Evolutionary conservation across 108 stramenopile species (phyloP).

Genomic region (Nannochloropsis gaditana): DNA sequence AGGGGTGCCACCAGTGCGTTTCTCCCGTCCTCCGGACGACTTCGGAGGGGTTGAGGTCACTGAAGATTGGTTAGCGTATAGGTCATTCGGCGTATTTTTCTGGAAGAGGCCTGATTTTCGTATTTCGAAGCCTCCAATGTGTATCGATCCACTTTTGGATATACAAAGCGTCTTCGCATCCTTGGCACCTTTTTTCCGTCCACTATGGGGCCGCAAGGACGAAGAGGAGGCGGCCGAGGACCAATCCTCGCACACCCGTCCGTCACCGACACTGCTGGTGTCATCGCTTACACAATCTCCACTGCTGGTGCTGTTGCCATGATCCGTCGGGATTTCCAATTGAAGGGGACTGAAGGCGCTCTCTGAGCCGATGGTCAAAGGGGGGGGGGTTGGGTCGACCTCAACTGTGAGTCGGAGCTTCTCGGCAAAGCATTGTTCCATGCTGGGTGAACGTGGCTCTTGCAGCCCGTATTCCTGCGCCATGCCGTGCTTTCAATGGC

Average conservation of each 20-base stretch:
- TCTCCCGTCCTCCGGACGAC: not conserved
- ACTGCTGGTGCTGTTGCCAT: not conserved
- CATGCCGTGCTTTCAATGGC: too few species aligned
- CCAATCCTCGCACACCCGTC: not conserved
- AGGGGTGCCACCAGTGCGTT: not conserved
- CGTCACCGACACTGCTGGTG: not conserved
- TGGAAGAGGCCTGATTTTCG: not conserved
- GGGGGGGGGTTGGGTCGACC: conserved; percentile 2
- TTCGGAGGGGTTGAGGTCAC: not conserved
- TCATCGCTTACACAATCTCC: not conserved
- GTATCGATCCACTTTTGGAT: not conserved
- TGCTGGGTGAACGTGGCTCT: not conserved
- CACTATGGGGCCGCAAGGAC: not conserved
- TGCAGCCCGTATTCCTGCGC: too few species aligned
- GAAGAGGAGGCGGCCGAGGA: not conserved
- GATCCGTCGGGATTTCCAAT: not conserved
- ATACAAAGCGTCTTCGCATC: not conserved
- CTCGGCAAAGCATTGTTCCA: not conserved
- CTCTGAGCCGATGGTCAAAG: conserved; percentile 10
- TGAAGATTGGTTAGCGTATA: not conserved
- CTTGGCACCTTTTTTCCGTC: not conserved
- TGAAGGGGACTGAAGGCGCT: not conserved
- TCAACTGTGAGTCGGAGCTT: not conserved
- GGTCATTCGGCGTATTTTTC: not conserved
- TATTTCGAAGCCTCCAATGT: not conserved